phyloP scores from a whole-genome alignment of 352 stramenopile species.

The Achlya hypogyna region DNA sequence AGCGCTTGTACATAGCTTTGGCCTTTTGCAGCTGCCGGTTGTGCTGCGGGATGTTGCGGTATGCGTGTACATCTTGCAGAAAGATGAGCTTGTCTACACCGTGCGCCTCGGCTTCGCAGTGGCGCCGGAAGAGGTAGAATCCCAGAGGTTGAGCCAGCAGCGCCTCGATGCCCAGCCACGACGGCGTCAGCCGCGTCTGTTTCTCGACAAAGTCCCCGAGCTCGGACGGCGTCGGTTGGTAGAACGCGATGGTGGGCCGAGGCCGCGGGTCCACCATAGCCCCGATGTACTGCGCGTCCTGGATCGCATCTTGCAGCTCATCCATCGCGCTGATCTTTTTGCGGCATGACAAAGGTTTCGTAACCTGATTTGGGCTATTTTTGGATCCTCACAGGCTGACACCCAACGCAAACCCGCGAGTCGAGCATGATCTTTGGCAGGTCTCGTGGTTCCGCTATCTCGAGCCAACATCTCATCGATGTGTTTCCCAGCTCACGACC shows the following conservation, averaged over 20 bases:
- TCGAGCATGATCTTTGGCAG: too few relatives aligned
- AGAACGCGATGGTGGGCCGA: constrained; percentile 57
- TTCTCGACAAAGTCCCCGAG: constrained; percentile 53
- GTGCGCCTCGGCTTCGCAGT: constrained; percentile 53
- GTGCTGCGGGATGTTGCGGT: constrained; percentile 32
- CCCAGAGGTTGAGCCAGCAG: constrained; percentile 67
- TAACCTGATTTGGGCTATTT: too few relatives aligned
- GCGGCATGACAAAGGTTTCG: too few relatives aligned
- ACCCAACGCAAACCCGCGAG: too few relatives aligned
- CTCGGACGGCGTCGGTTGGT: constrained; percentile 53
- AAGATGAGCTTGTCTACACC: constrained; percentile 54
- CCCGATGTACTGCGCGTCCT: constrained; percentile 84
- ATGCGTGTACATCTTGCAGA: constrained; percentile 66
- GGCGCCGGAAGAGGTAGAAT: constrained; percentile 72
- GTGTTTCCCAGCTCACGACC: too few relatives aligned
- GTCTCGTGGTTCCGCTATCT: too few relatives aligned
- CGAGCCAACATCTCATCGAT: too few relatives aligned
- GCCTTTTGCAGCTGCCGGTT: constrained; percentile 44
- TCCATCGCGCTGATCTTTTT: constrained; percentile 77
- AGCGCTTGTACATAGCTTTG: not conserved
- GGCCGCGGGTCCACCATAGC: constrained; percentile 68
- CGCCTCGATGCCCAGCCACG: constrained; percentile 61
- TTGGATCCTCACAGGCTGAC: too few relatives aligned
- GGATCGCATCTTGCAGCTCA: constrained; percentile 82
- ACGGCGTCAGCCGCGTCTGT: constrained; percentile 40